A percentile compares a stretch with the other conserved stretches of the same genome.
These are phyloP conservation scores for Aspergillus ruber DNA, from an alignment of 2,329 filamentous ascomycete species.

Conservation along the genomic window DNA sequence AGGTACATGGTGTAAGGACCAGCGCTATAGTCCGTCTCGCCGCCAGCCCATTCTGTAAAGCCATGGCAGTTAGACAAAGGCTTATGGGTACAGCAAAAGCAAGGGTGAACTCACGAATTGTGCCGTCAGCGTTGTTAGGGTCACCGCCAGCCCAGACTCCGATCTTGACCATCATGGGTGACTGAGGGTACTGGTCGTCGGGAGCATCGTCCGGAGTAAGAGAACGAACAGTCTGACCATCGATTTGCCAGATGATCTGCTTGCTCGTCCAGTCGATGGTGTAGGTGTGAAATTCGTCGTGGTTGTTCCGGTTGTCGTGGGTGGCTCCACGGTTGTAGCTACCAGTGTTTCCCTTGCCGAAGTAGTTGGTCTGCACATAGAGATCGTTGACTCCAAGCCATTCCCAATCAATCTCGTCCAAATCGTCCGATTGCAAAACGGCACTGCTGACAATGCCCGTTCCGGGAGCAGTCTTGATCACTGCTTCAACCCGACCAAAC, in stretches of 20 bases:
- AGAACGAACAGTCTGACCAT: constrained; percentile 68
- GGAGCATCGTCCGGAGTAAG: constrained; percentile 61
- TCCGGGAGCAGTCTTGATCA: constrained; percentile 78
- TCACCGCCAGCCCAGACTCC: constrained; percentile 92
- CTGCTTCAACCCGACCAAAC: constrained; percentile 87
- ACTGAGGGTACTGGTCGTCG: constrained; percentile 78
- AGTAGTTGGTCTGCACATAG: constrained; percentile 95
- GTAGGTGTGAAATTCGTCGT: constrained; percentile 75
- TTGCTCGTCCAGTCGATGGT: constrained; percentile 83
- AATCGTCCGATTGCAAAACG: constrained; percentile 80
- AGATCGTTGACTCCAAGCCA: constrained; percentile 74
- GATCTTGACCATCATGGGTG: constrained; percentile 89
- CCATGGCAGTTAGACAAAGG: background rate
- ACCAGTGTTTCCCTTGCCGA: constrained; percentile 81
- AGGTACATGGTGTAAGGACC: constrained; percentile 86
- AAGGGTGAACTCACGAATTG: constrained; percentile 51
- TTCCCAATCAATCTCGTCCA: constrained; percentile 97
- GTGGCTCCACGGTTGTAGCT: constrained; percentile 84
- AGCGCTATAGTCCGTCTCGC: constrained; percentile 72
- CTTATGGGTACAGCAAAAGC: background rate
- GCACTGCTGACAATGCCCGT: constrained; percentile 88
- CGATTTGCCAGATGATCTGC: constrained; percentile 81
- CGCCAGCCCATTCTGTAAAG: constrained; percentile 66
- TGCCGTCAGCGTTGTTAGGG: constrained; percentile 68
- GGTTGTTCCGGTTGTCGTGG: constrained; percentile 62